phyloP scores from a whole-genome alignment of 208 protist genomes.

The Leishmania arabica region DNA sequence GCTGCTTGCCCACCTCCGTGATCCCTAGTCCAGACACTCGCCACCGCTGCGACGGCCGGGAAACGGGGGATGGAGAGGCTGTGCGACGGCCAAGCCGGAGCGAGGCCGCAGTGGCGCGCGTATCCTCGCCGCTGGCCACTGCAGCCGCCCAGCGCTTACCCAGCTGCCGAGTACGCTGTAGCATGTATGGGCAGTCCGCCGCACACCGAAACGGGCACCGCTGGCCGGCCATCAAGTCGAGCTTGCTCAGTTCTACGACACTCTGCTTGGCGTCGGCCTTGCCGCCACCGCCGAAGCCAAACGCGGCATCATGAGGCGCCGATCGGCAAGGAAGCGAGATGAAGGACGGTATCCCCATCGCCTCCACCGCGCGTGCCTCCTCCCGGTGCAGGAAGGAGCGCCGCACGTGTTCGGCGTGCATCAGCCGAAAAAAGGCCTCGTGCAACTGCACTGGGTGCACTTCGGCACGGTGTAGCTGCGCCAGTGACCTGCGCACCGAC shows the following conservation, averaged over 20 bases:
- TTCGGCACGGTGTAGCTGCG: constrained; percentile 25
- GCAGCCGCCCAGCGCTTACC: constrained; percentile 17
- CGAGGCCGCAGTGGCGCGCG: not conserved
- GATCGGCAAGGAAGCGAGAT: constrained; percentile 15
- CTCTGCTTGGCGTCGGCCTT: not conserved
- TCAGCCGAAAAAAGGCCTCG: constrained; percentile 26
- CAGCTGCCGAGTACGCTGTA: constrained; percentile 14
- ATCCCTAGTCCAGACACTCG: not conserved
- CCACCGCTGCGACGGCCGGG: not conserved
- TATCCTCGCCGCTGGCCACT: not conserved
- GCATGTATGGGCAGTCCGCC: constrained; percentile 47
- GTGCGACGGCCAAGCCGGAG: not conserved
- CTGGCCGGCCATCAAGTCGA: constrained; percentile 39
- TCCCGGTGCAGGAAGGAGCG: constrained; percentile 41
- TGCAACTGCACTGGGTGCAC: constrained; percentile 19
- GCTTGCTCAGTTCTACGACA: constrained; percentile 22
- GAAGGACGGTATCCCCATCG: constrained; percentile 35
- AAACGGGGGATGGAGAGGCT: not conserved
- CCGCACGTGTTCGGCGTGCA: constrained; percentile 39
- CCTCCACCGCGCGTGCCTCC: constrained; percentile 41
- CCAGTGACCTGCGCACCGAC: constrained; percentile 26
- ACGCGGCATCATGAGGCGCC: not conserved
- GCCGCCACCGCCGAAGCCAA: not conserved
- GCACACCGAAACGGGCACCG: constrained; percentile 47
- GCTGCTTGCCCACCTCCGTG: constrained; percentile 27